Evolutionary conservation across 371 early-diverging fungal genomes (phyloP), one percentile per base, ranked within the genome.

Genomic region (Conidiobolus incongruus): DNA sequence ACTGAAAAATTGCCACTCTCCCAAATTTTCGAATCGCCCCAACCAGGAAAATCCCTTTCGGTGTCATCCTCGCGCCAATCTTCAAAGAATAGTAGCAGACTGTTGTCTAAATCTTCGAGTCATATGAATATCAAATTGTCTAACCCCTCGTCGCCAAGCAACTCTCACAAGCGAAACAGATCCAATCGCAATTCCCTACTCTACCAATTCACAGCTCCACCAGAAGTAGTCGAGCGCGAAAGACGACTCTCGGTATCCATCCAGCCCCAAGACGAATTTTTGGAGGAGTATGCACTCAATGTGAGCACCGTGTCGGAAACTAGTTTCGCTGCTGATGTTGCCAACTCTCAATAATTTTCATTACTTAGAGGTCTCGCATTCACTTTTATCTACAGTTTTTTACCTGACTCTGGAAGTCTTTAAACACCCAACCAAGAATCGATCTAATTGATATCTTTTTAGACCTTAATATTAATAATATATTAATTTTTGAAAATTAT

Each of bases 171-270:
- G 34, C 17, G 15, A 2, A 13, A 17, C 4, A 13, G 34, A 13
- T 34, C 34, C 6, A 56, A 56, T 38, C 54, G 65, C 40, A 68
- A 68, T n/a, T 63, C 62, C 40, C 48, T 59, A 3, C 52, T 59
- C 45, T 68, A 62, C 35, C 51, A 53, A 46, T 55, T 62, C 28
- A 51, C 50, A 28, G 58, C 61, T 7, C 65, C 68, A 2, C 50
- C 55, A 12, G 49, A 47, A n/a, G 56, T 63, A n/a, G 61, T 63
- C 2, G 58, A 52, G 1, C 34, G 65, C 4, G 65, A 68, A 49
- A 50, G 55, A 20, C 47, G 48, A 35, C 46, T 57, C 10, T 35
- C 48, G 21, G 48, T 26, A 4, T 26, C 26, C 8, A 26, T 26
- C 8, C 3, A 4, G 26, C 26, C 26, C 8, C 8, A 3, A 26